Conservation (phyloP, 805 yeast species). For the Pichia insulana region DNA sequence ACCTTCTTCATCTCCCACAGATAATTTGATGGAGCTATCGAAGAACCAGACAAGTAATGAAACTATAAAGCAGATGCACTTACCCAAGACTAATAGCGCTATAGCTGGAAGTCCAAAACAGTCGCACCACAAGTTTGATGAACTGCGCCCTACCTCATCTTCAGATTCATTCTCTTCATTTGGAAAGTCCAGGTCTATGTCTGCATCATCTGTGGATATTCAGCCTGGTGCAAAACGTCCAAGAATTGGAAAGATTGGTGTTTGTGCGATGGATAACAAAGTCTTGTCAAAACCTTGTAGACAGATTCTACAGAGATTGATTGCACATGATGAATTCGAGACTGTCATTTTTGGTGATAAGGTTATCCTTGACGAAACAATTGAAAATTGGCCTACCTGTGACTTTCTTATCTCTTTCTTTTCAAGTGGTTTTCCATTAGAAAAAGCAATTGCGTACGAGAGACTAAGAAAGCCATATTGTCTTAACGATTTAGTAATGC, state of each 20-base stretch:
- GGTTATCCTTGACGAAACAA: constrained; percentile 83
- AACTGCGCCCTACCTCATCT: constrained; percentile 10
- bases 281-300: constrained; percentile 94
- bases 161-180: constrained; percentile 8
- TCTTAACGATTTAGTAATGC: constrained; percentile 84
- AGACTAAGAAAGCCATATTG: constrained; percentile 82
- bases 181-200: constrained; percentile 23
- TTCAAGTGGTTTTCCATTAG: constrained; percentile 92
- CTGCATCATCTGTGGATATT: constrained; percentile 20
- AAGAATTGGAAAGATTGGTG: constrained; percentile 88
- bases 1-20: no score
- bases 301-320: constrained; percentile 75
- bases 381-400: constrained; percentile 98
- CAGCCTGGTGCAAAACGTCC: constrained; percentile 46
- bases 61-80: background rate
- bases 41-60: no score
- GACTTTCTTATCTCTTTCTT: constrained; percentile 90
- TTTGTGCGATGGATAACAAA: constrained; percentile 97
- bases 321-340: constrained; percentile 92
- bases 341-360: constrained; percentile 96
- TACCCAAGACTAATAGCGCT: background rate
- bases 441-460: constrained; percentile 87
- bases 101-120: background rate
- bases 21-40: no score
- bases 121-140: background rate